phyloP scores from a whole-genome alignment of 768 basidiomycete species.

The Lepiota brunneoincarnata region DNA sequence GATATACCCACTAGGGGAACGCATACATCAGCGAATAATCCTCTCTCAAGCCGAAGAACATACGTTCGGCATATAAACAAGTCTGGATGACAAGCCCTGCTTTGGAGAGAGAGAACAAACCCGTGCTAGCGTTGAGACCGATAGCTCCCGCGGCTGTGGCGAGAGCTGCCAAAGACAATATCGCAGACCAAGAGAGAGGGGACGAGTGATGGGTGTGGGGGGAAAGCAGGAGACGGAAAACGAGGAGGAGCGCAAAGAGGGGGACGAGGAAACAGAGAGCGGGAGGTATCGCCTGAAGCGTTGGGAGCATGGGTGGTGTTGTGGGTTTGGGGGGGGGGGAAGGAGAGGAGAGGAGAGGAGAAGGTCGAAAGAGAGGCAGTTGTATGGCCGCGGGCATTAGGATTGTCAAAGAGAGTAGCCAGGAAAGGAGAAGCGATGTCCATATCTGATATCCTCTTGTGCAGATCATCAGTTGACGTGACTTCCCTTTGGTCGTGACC shows the following conservation, averaged over 20 bases:
- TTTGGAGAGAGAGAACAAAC: neutral
- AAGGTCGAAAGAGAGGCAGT: too few species aligned
- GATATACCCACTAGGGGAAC: neutral
- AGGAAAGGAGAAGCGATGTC: too few species aligned
- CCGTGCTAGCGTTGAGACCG: neutral
- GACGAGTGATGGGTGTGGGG: slow-evolving; percentile 36
- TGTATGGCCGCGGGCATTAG: too few species aligned
- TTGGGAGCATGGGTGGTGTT: too few species aligned
- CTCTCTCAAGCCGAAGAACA: neutral
- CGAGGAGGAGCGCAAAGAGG: neutral
- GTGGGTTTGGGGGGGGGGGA: too few species aligned
- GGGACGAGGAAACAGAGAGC: slow-evolving; percentile 10
- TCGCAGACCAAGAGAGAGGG: slow-evolving; percentile 53
- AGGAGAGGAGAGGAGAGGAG: too few species aligned
- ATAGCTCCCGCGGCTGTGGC: slow-evolving; percentile 32
- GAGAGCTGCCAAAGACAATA: slow-evolving; percentile 45
- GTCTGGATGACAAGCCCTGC: neutral
- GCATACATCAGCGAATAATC: neutral
- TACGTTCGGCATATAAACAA: slow-evolving; percentile 4
- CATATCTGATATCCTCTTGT: too few species aligned
- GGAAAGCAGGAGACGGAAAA: slow-evolving; percentile 39
- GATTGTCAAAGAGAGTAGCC: too few species aligned
- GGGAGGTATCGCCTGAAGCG: slow-evolving; percentile 9
- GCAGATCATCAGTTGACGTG: too few species aligned
- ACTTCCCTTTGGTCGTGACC: too few species aligned